Conservation (phyloP, 2,329 filamentous ascomycete species). For the Colletotrichum lindemuthianum region DNA sequence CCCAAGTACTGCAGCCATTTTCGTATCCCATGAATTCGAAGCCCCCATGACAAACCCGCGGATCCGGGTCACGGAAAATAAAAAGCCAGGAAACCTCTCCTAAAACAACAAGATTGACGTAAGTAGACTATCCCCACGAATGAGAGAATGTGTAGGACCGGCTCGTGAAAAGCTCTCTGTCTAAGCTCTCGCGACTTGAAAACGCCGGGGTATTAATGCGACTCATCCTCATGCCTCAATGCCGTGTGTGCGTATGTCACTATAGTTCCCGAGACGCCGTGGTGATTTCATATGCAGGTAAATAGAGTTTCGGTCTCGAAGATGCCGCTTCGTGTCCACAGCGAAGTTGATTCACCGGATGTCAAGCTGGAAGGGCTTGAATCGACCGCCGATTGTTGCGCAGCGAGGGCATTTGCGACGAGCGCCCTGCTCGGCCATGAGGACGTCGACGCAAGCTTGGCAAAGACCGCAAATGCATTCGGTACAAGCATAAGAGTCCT, state of each 20-base stretch:
- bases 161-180: slow-evolving; percentile 34
- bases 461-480: slow-evolving; percentile 97
- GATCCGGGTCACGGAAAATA: neutral
- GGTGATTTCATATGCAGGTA: slow-evolving; percentile 32
- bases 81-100: slow-evolving; percentile 8
- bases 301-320: slow-evolving; percentile 2
- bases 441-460: slow-evolving; percentile 83
- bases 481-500: slow-evolving; percentile 91
- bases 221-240: slow-evolving; percentile 29
- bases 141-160: slow-evolving; percentile 33
- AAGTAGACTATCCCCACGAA: slow-evolving; percentile 21
- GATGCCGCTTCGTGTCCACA: slow-evolving; percentile 7
- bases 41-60: slow-evolving; percentile 10
- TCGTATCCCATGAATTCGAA: slow-evolving; percentile 26
- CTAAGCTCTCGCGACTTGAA: slow-evolving; percentile 33
- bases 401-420: slow-evolving; percentile 82
- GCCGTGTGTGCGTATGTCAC: slow-evolving; percentile 26
- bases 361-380: slow-evolving; percentile 87
- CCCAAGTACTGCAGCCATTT: slow-evolving; percentile 22
- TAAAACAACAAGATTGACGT: slow-evolving; percentile 15
- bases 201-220: slow-evolving; percentile 36
- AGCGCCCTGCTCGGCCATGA: slow-evolving; percentile 80
- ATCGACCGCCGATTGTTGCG: slow-evolving; percentile 80
- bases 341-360: slow-evolving; percentile 62
- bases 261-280: slow-evolving; percentile 31